Conservation (phyloP, 129 eudicot species). For the Artemisia argyi region DNA sequence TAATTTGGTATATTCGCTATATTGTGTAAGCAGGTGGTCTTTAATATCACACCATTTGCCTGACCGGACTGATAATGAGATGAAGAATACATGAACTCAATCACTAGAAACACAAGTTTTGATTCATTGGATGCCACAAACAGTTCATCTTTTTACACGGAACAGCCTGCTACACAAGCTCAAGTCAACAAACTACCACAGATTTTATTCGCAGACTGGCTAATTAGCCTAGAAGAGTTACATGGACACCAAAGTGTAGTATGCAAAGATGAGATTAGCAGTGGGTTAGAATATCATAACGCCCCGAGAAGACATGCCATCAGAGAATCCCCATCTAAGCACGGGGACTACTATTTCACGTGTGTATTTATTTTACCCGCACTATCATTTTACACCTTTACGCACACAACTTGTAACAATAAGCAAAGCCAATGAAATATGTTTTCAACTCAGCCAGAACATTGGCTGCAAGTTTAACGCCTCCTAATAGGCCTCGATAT, state of each 20-base stretch:
- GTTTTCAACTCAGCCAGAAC: slow-evolving; percentile 76
- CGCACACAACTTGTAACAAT: neutral
- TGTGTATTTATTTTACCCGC: slow-evolving; percentile 11
- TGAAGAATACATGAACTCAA: slow-evolving; percentile 49
- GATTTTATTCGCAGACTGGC: slow-evolving; percentile 77
- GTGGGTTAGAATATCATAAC: slow-evolving; percentile 26
- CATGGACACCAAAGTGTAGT: slow-evolving; percentile 27
- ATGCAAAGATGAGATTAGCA: slow-evolving; percentile 22
- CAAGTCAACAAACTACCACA: slow-evolving; percentile 44
- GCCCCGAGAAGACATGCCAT: slow-evolving; percentile 25
- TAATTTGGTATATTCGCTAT: neutral
- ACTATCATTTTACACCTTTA: neutral
- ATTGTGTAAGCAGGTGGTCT: slow-evolving; percentile 58
- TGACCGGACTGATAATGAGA: slow-evolving; percentile 84
- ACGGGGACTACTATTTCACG: slow-evolving; percentile 44
- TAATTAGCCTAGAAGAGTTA: slow-evolving; percentile 42
- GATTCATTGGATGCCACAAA: slow-evolving; percentile 33
- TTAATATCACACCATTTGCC: slow-evolving; percentile 75
- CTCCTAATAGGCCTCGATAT: slow-evolving; percentile 35
- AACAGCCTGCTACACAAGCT: slow-evolving; percentile 26
- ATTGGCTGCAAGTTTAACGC: slow-evolving; percentile 64
- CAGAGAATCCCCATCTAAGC: slow-evolving; percentile 24
- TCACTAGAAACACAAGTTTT: slow-evolving; percentile 31
- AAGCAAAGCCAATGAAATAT: neutral
- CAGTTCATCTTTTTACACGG: slow-evolving; percentile 20